Percentiles rank a stretch among this genome's conserved stretches.
These are phyloP conservation scores for Amaranthus palmeri DNA, from an alignment of 148 eudicot species.

Conservation along the genomic window DNA sequence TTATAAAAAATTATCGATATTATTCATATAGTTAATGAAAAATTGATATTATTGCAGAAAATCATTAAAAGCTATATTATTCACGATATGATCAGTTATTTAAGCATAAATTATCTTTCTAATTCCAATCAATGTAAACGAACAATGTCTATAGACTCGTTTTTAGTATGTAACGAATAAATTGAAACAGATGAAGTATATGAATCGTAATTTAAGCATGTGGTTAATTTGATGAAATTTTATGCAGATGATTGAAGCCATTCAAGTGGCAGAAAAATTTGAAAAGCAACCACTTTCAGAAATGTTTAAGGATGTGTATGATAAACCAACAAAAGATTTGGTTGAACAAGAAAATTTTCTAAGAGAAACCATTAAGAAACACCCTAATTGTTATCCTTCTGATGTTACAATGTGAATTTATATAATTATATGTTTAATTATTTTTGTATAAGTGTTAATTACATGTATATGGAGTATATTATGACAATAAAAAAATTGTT, in stretches of 20 bases:
- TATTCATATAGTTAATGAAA: no score
- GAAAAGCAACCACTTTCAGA: constrained; percentile 60
- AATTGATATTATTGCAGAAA: no score
- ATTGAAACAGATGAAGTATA: neutral
- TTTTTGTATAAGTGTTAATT: neutral
- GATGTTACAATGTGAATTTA: constrained; percentile 26
- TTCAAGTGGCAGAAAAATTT: constrained; percentile 60
- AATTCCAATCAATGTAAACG: no score
- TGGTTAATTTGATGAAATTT: neutral
- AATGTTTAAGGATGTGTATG: constrained; percentile 72
- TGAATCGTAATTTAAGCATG: neutral
- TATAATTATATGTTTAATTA: neutral
- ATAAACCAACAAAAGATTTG: constrained; percentile 44
- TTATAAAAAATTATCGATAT: no score
- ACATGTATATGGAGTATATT: neutral
- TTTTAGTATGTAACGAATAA: neutral
- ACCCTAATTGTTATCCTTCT: constrained; percentile 66
- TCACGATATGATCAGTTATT: no score
- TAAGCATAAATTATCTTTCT: no score
- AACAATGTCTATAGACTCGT: neutral
- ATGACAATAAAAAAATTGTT: neutral
- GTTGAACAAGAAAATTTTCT: constrained; percentile 53
- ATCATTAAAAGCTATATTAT: no score
- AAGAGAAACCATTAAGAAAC: constrained; percentile 43
- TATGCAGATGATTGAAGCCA: constrained; percentile 59